Percentiles rank a stretch among this genome's conserved stretches.
These are phyloP conservation scores for Acacia concinna DNA, from an alignment of 331 rosid genomes.

Conservation along the genomic window DNA sequence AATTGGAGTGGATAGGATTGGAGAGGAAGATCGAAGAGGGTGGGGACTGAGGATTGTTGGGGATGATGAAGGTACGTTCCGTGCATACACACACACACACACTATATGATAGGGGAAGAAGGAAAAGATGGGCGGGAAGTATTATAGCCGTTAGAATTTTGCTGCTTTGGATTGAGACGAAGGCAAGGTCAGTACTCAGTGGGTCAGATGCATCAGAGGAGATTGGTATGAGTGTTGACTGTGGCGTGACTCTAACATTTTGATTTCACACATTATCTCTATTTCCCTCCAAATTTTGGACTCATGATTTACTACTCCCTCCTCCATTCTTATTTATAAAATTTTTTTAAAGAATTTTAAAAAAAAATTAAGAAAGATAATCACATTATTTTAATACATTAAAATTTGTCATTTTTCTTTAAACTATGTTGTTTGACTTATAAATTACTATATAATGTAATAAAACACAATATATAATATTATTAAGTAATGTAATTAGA, in stretches of 20 bases:
- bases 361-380: too few species aligned
- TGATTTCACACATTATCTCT: background rate
- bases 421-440: too few species aligned
- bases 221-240: background rate
- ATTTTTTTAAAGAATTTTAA: too few species aligned
- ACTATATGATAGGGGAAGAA: background rate
- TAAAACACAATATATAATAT: too few species aligned
- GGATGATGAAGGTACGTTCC: constrained; percentile 15
- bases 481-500: too few species aligned
- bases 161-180: background rate
- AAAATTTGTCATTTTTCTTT: too few species aligned
- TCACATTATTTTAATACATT: too few species aligned
- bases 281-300: background rate
- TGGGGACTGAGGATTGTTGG: constrained; percentile 16
- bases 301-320: too few species aligned
- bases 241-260: background rate
- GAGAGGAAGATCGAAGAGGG: background rate
- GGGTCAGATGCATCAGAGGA: too few species aligned
- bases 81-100: background rate
- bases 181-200: background rate
- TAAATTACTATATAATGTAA: too few species aligned
- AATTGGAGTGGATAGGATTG: too few species aligned
- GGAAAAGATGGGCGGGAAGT: constrained; percentile 43
- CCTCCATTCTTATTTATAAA: too few species aligned
- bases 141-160: constrained; percentile 33